Base-by-base conservation (phyloP, 176 grass and related monocot genomes). In the Oryza brachyantha region DNA sequence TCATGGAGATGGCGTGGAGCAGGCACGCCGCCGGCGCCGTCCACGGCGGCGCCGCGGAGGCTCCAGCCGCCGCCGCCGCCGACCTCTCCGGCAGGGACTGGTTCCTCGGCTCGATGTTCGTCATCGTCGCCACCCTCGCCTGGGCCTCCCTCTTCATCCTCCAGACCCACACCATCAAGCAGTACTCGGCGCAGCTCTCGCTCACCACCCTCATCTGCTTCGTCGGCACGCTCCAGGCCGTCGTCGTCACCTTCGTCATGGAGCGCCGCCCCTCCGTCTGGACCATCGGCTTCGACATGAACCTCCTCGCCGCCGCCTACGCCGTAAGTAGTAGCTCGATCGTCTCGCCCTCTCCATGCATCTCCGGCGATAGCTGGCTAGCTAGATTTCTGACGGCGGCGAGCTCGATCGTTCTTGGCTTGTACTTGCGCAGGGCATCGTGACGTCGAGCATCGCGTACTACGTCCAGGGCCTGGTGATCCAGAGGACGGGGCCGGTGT, bases 281-380 rank as follows among this genome's bases (percentile, higher is more conserved):
- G 95, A n/a, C 19, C 69, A 98, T 98, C 60, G 92, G 95, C 25
- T 98, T 92, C 74, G 95, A 98, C 78, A 92, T 98, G 87, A 98
- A 94, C 87, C 92, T 98, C 25, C 95, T 98, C 87, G 87, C 95
- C 54, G 92, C 92, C 61, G 95, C 95, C 52, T 98, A 98, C 77
- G 89, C 92, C 22, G 93, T 97, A 12, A 24, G 52, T 57, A 24
- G 40, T 42, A n/a, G n/a, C n/a, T n/a, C n/a, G n/a, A n/a, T 7
- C 46, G 7, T 46, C 43, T 14, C 41, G 12, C 0, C 13, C 12
- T 45, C 3, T 45, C 45, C 16, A 32, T 32, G 31, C 31, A 52
- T 52, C 46, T 52, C 46, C 46, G 46, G 16, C 45, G 42, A 48
- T 19, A 7, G 5, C 14, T 5, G 6, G 0, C 45, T 21, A 7